Evolutionary conservation across 352 stramenopile genomes (phyloP).

Genomic region (Phytopythium aichiense): DNA sequence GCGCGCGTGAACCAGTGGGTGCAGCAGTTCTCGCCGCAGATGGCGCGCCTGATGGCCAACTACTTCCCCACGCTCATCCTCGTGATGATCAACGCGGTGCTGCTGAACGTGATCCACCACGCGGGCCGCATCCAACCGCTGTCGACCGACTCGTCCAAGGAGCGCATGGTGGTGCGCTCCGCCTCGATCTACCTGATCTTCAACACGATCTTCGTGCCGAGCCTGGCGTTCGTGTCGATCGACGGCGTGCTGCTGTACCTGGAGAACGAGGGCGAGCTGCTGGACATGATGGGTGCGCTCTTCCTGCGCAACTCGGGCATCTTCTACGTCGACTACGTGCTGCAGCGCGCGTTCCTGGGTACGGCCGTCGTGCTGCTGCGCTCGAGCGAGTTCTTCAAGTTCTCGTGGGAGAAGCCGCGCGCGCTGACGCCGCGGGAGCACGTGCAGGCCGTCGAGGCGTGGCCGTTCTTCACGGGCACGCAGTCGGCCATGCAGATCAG

Average conservation of each 20-base stretch:
- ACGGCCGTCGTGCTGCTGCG: constrained; percentile 73
- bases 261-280: constrained; percentile 61
- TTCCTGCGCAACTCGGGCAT: constrained; percentile 88
- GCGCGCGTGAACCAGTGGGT: constrained; percentile 51
- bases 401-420: constrained; percentile 72
- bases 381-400: constrained; percentile 77
- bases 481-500: constrained; percentile 84
- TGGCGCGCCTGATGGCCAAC: constrained; percentile 72
- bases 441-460: constrained; percentile 63
- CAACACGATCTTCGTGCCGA: constrained; percentile 86
- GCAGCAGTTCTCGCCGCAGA: constrained; percentile 62
- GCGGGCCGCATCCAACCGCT: constrained; percentile 82
- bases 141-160: constrained; percentile 80
- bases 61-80: constrained; percentile 85
- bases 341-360: constrained; percentile 79
- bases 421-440: constrained; percentile 73
- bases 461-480: constrained; percentile 81
- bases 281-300: constrained; percentile 78
- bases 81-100: constrained; percentile 83
- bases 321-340: constrained; percentile 87
- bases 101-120: constrained; percentile 81
- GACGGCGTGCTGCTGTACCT: constrained; percentile 79
- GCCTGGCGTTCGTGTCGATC: constrained; percentile 84
- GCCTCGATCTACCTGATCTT: constrained; percentile 84
- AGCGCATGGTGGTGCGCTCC: constrained; percentile 75